These are phyloP conservation scores for Mitosporidium daphniae DNA, from an alignment of 371 early-diverging fungal species.

Conservation along the genomic window DNA sequence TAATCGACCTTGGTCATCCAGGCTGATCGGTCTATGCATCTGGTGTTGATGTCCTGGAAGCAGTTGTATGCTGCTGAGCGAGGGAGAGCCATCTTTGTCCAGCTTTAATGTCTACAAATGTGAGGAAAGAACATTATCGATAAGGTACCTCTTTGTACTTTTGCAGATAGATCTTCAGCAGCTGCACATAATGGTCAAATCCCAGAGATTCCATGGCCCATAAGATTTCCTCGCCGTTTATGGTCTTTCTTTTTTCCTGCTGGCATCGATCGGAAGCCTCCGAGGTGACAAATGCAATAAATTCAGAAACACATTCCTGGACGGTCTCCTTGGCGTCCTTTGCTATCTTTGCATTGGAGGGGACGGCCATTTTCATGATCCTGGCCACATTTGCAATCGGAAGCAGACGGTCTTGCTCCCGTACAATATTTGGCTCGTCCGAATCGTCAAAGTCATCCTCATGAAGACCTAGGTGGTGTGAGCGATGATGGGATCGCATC, in stretches of 20 bases:
- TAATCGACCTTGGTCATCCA: too few species aligned
- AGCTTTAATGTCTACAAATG: too few species aligned
- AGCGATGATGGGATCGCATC: too few species aligned
- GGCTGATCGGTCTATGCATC: too few species aligned
- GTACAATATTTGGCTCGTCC: too few species aligned
- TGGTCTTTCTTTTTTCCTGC: constrained; percentile 83
- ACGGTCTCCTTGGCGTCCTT: constrained; percentile 95
- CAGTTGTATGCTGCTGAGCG: too few species aligned
- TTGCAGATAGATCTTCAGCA: constrained; percentile 48
- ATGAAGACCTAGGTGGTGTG: too few species aligned
- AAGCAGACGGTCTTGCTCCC: constrained; percentile 77
- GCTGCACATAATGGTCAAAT: constrained; percentile 81
- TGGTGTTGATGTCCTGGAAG: too few species aligned
- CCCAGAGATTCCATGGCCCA: constrained; percentile 94
- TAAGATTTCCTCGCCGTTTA: constrained; percentile 95
- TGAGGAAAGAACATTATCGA: too few species aligned
- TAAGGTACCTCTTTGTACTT: constrained; percentile 31
- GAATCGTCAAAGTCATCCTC: too few species aligned
- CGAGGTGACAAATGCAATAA: constrained; percentile 90
- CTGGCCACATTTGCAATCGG: constrained; percentile 80
- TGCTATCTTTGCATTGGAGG: constrained; percentile 85
- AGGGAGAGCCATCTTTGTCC: too few species aligned
- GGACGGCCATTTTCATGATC: constrained; percentile 91
- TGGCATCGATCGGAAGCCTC: constrained; percentile 72
- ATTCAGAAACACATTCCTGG: constrained; percentile 93